Conservation (phyloP, 2,329 filamentous ascomycete species). For the Arthrobotrys musiformis region DNA sequence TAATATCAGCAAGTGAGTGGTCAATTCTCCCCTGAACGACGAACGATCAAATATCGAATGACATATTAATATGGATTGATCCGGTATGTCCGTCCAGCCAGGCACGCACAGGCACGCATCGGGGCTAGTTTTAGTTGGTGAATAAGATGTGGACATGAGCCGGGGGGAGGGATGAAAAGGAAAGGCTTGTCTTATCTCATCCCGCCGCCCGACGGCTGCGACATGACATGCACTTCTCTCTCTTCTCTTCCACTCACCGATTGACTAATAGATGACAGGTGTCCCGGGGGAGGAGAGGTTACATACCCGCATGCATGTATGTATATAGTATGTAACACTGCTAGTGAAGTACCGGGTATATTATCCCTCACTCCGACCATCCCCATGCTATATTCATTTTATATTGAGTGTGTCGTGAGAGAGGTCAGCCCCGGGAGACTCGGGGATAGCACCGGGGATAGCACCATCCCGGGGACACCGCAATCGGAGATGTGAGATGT, state of each 20-base stretch:
- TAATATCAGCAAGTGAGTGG: slow-evolving; percentile 28
- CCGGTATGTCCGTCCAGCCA: no score
- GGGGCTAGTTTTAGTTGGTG: not conserved
- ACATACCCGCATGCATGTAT: no score
- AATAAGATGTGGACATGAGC: not conserved
- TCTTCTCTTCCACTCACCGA: not conserved
- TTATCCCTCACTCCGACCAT: no score
- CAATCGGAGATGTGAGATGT: slow-evolving; percentile 9
- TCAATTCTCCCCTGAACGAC: no score
- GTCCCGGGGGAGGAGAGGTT: no score
- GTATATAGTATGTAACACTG: no score
- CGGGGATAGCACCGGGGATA: not conserved
- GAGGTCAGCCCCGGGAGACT: not conserved
- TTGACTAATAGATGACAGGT: no score
- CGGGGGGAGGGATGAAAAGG: not conserved
- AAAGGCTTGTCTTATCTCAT: slow-evolving; percentile 46
- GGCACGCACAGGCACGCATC: no score
- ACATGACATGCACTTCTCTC: not conserved
- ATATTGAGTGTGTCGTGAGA: not conserved
- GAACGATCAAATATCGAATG: no score
- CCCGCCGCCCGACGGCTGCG: slow-evolving; percentile 40
- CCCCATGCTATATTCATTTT: no score
- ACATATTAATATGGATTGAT: no score
- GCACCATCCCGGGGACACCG: slow-evolving; percentile 11
- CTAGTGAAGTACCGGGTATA: no score